Evolutionary conservation across 1,284 basidiomycete genomes (phyloP), one percentile per base, ranked within the genome.

Genomic region (Mycosarcoma maydis): DNA sequence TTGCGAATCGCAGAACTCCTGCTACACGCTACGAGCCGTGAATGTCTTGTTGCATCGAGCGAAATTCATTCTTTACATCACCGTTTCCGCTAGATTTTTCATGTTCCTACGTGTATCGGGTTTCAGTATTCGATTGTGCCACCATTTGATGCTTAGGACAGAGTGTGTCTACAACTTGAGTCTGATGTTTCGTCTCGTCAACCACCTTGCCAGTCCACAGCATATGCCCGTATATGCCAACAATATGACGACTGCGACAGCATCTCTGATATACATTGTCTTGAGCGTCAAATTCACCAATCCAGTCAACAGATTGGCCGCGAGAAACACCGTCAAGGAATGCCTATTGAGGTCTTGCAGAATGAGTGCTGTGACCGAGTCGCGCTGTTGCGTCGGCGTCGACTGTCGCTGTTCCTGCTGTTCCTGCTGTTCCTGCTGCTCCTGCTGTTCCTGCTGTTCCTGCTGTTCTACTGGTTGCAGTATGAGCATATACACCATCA

Each of bases 291-390:
- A 75, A 80, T 98, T 98, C 62, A 96, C 85, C 16, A 91, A 65
- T 0, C 95, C 95, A 0, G 95, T 98, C 23, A 88, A 81, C 0
- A 96, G 81, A 80, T 98, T 98, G 0, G 93, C 91, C 90, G 90
- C 64, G 3, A 98, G 85, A 83, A 98, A 98, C 14, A 95, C 77
- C 2, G 84, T 83, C 20, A 98, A 83, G 0, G 90, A 87, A 70
- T 96, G 94, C 57, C 85, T 85, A 80, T 97, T 98, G 53, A 96
- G 85, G 1, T 90, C 90, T 29, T 90, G 88, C 6, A 97, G 83
- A 11, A 97, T 83, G 4, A 84, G 80, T 0, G 92, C 89, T 3
- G 68, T 67, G 11, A 47, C 40, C 16, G 43, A 19, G 22, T 59
- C 53, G n/a, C n/a, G n/a, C n/a, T n/a, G n/a, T n/a, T n/a, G n/a